Evolutionary conservation across 768 basidiomycete species (phyloP), one percentile per base, ranked within the genome.

Genomic region (Lactarius trivialis): DNA sequence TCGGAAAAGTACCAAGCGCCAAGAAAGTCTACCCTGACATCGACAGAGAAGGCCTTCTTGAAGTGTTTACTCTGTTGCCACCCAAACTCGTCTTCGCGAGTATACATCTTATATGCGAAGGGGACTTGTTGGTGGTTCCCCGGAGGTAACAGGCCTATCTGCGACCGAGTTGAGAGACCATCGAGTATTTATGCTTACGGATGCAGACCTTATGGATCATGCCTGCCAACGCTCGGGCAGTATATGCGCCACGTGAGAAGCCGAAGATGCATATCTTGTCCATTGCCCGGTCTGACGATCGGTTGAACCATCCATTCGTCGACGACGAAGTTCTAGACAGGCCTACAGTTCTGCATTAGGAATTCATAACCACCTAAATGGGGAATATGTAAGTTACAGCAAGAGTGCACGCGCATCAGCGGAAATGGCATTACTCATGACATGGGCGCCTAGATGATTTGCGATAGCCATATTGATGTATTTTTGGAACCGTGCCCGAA

Each of bases 251-350:
- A 60, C 90, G 77, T n/a, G n/a, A n/a, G n/a, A n/a, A n/a, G n/a
- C n/a, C n/a, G n/a, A n/a, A n/a, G n/a, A n/a, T n/a, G n/a, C 81
- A 90, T 4, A 93, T 87, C 65, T 83, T 85, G 71, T 92, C 89
- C 0, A 85, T 85, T 21, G 79, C 78, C 39, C 81, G 74, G 60
- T 88, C 85, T 88, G 54, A 26, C 21, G n/a, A 21, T 57, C 21
- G 58, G 28, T 21, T 45, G 45, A 60, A 33, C 3, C 1, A 2
- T 24, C 49, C n/a, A 57, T 45, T 24, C 11, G 24, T 12, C 21
- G 21, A 43, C 4, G 57, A 48, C 17, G 12, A 0, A 4, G n/a
- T n/a, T 19, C 19, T 26, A 3, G 3, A 24, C 61, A 9, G 9
- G 9, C 80, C 21, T 67, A 83, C 83, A 90, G 61, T 87, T 88